Percentiles rank a stretch among this genome's conserved stretches.
phyloP scores from a whole-genome alignment of 495 filamentous ascomycete species.

The Cenococcum geophilum region DNA sequence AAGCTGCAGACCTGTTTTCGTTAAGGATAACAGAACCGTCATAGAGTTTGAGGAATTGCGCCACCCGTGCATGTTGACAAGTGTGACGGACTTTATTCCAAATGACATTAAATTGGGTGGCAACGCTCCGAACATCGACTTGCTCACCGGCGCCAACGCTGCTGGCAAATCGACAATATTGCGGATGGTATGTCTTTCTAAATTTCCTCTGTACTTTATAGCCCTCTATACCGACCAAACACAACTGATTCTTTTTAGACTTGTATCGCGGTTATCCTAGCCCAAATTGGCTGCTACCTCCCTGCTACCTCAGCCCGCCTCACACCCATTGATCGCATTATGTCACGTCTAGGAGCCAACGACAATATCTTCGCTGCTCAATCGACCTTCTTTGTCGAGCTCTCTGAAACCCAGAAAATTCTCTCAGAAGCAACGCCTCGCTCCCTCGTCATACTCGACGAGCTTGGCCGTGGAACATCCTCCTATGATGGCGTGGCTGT shows the following conservation, averaged over 20 bases:
- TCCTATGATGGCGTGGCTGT: conserved; percentile 96
- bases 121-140: conserved; percentile 67
- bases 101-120: conserved; percentile 91
- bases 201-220: neutral
- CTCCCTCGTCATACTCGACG: conserved; percentile 94
- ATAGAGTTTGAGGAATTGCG: conserved; percentile 88
- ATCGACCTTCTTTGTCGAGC: conserved; percentile 96
- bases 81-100: conserved; percentile 90
- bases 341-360: conserved; percentile 96
- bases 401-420: conserved; percentile 98
- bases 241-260: conserved; percentile 45
- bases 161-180: conserved; percentile 98
- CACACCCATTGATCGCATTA: conserved; percentile 93
- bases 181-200: conserved; percentile 64
- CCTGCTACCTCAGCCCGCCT: conserved; percentile 77
- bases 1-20: conserved; percentile 80
- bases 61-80: conserved; percentile 87
- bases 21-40: conserved; percentile 74
- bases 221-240: too few species aligned
- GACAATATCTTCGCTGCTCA: conserved; percentile 99
- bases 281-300: conserved; percentile 94
- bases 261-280: conserved; percentile 95
- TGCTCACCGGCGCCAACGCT: conserved; percentile 94
- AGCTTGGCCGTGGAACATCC: conserved; percentile 89
- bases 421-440: conserved; percentile 90